Evolutionary conservation across 257 asterid species (phyloP).

Genomic region (Knoxia roxburghii): DNA sequence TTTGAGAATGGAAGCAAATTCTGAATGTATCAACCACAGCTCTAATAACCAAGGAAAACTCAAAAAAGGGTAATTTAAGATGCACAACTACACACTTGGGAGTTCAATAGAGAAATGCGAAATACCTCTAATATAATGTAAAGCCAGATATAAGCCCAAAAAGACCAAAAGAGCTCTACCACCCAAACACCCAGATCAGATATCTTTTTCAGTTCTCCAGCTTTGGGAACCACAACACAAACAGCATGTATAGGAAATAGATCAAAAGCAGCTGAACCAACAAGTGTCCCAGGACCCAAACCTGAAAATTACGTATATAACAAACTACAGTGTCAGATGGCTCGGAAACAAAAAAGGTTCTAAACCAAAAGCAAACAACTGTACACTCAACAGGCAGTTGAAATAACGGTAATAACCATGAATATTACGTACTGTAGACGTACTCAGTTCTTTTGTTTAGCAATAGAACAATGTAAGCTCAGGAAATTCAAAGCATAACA

Average conservation of each 20-base stretch:
- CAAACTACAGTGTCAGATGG: not conserved
- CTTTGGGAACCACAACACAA: constrained; percentile 91
- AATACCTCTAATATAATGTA: constrained; percentile 78
- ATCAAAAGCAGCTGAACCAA: constrained; percentile 98
- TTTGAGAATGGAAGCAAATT: not conserved
- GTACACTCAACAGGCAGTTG: not conserved
- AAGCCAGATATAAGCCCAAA: constrained; percentile 99
- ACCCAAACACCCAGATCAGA: constrained; percentile 93
- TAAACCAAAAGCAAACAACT: not conserved
- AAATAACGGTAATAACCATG: not conserved
- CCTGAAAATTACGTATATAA: constrained; percentile 34
- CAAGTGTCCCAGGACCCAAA: constrained; percentile 95
- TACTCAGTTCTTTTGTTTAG: not conserved
- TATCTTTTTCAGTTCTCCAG: constrained; percentile 87
- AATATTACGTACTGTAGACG: not conserved
- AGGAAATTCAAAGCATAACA: not conserved
- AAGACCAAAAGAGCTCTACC: constrained; percentile 96
- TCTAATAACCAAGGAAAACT: not conserved
- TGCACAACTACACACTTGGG: not conserved
- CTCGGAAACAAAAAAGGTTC: not conserved
- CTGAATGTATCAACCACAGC: not conserved
- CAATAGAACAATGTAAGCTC: not conserved
- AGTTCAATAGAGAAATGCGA: constrained; percentile 6
- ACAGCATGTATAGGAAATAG: constrained; percentile 95
- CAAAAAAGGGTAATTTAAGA: not conserved